Conservation (phyloP, 2,329 filamentous ascomycete genomes). For the Talaromyces sp. region DNA sequence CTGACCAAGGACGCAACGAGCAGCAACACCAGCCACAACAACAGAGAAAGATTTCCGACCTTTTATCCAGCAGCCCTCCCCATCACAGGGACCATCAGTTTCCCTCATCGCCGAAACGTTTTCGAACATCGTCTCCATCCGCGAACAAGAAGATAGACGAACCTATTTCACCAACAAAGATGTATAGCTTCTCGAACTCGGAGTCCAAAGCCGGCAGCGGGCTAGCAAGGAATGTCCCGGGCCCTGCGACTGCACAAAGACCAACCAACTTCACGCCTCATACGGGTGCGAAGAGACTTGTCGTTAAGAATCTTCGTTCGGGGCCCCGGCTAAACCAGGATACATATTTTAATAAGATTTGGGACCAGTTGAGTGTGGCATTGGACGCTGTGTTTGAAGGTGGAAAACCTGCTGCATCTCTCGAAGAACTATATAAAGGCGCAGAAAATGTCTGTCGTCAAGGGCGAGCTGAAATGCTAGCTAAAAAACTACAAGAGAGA, state of each 20-base stretch:
- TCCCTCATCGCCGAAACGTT: slow-evolving; percentile 36
- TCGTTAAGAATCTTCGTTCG: slow-evolving; percentile 86
- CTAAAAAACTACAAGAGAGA: slow-evolving; percentile 59
- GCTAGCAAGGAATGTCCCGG: slow-evolving; percentile 45
- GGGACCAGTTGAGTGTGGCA: slow-evolving; percentile 68
- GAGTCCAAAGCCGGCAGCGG: slow-evolving; percentile 32
- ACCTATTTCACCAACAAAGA: slow-evolving; percentile 38
- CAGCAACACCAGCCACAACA: slow-evolving; percentile 27
- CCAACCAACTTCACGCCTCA: slow-evolving; percentile 63
- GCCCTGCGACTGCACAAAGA: slow-evolving; percentile 27
- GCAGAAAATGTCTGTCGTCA: slow-evolving; percentile 89
- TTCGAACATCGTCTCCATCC: slow-evolving; percentile 27
- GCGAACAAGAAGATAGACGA: slow-evolving; percentile 11
- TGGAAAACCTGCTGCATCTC: slow-evolving; percentile 61
- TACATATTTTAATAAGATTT: slow-evolving; percentile 72
- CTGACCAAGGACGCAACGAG: slow-evolving; percentile 27
- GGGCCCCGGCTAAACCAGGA: slow-evolving; percentile 62
- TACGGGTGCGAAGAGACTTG: slow-evolving; percentile 73
- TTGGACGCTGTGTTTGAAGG: slow-evolving; percentile 69
- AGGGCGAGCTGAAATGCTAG: slow-evolving; percentile 65
- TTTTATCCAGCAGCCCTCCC: slow-evolving; percentile 32
- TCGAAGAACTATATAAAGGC: slow-evolving; percentile 83
- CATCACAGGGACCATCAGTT: slow-evolving; percentile 15
- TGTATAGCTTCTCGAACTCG: slow-evolving; percentile 50
- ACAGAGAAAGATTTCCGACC: slow-evolving; percentile 42